Conservation (phyloP, 179 eudicot species). For the Spergularia azorica region DNA sequence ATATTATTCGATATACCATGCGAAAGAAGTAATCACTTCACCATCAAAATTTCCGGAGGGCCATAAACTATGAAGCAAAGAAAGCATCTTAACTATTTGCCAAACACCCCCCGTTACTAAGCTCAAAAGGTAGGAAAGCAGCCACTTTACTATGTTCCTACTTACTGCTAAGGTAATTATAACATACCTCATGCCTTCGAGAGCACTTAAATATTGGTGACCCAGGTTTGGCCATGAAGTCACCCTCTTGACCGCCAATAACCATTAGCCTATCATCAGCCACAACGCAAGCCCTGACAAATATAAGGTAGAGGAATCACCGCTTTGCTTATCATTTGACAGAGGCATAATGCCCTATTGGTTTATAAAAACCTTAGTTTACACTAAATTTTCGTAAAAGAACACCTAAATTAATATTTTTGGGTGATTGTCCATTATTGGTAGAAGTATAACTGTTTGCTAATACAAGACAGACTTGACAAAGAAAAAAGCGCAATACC, state of each 20-base stretch:
- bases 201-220: constrained; percentile 99
- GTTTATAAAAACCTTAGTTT: neutral
- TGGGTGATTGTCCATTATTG: neutral
- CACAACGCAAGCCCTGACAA: constrained; percentile 80
- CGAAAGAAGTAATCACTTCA: neutral
- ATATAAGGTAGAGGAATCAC: neutral
- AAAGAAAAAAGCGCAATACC: constrained; percentile 37
- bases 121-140: neutral
- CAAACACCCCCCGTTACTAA: neutral
- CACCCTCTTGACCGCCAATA: constrained; percentile 99
- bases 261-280: constrained; percentile 71
- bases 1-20: neutral
- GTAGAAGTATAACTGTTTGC: neutral
- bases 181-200: constrained; percentile 81
- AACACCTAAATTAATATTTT: neutral
- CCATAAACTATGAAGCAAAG: neutral
- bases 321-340: neutral
- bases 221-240: constrained; percentile 99
- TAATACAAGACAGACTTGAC: constrained; percentile 2
- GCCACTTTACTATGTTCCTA: neutral
- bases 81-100: neutral
- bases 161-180: neutral
- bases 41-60: neutral
- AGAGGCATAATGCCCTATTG: neutral
- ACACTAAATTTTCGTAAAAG: neutral